Evolutionary conservation across 1,284 basidiomycete species (phyloP), one percentile per base, ranked within the genome.

Genomic region (Ustanciosporium gigantosporum): DNA sequence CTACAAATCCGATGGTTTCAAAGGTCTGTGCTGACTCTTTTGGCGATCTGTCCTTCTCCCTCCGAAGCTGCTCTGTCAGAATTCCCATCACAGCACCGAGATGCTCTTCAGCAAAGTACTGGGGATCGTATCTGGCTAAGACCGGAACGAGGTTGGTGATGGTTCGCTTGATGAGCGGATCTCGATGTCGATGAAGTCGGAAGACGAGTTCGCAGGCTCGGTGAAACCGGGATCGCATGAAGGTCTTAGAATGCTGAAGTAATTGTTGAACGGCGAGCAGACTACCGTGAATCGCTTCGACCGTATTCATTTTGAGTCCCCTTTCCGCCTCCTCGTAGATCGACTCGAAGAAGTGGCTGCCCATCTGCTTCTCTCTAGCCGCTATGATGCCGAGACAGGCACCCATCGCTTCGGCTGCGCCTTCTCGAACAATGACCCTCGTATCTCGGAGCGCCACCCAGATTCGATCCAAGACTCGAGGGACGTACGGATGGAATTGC

Each of bases 1-100:
- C 90, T 29, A 96, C 90, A 69, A 96, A 91, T 1, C 95, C 95
- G 61, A 99, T 93, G 2, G 95, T 92, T 70, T 95, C 88, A 77
- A 96, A 97, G 0, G 93, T 73, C 57, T 66, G 67, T 23, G 55
- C 45, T 6, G 57, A 48, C 47, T 78, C 70, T 17, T 64, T 67
- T 0, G 72, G 64, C 4, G 66, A 61, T 13, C 59, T 49, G 32
- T 74, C 73, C 41, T 71, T 68, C 20, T 74, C 76, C 45, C 40
- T 61, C 9, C 70, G 59, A 8, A 70, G 49, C 49, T 70, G 61
- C 31, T 70, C 67, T 24, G 66, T 70, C 22, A 73, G 48, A 21
- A 60, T 58, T 16, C 32, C 41, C 57, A 69, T 77, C 50, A 77
- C 73, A 4, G 60, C 56, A 17, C 67, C 58, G n/a, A 75, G 70